phyloP scores from a whole-genome alignment of 768 basidiomycete genomes.

The Podaxis sp. region DNA sequence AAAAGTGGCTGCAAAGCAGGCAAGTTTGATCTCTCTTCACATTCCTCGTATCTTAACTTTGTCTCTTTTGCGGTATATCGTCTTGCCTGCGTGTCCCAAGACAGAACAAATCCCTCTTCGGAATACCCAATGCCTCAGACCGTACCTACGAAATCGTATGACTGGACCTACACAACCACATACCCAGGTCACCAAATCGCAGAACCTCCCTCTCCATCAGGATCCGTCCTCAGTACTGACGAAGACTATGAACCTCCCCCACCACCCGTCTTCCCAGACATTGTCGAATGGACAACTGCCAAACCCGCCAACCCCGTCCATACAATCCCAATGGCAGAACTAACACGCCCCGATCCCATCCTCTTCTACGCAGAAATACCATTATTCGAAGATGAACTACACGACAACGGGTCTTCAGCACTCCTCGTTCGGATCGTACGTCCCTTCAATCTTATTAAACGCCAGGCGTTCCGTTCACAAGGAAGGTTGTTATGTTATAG shows the following conservation, averaged over 20 bases:
- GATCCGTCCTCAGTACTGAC: slow-evolving; percentile 14
- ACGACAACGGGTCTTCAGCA: slow-evolving; percentile 92
- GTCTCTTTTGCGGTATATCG: slow-evolving; percentile 19
- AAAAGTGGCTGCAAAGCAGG: slow-evolving; percentile 92
- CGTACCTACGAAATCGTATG: slow-evolving; percentile 81
- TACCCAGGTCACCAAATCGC: slow-evolving; percentile 63
- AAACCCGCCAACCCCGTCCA: slow-evolving; percentile 59
- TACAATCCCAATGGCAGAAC: slow-evolving; percentile 78
- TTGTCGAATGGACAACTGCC: slow-evolving; percentile 47
- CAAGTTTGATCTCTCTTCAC: slow-evolving; percentile 33
- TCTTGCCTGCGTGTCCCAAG: slow-evolving; percentile 2
- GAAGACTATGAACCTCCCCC: slow-evolving; percentile 20
- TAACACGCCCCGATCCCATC: slow-evolving; percentile 91
- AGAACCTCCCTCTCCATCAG: slow-evolving; percentile 14
- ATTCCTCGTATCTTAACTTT: slow-evolving; percentile 19
- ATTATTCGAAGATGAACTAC: slow-evolving; percentile 93
- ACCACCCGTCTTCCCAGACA: slow-evolving; percentile 20
- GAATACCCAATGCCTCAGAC: slow-evolving; percentile 67
- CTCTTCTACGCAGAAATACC: slow-evolving; percentile 97
- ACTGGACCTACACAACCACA: slow-evolving; percentile 97
- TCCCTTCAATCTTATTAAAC: slow-evolving; percentile 15
- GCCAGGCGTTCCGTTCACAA: neutral
- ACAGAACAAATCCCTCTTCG: slow-evolving; percentile 68
- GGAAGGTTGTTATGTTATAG: slow-evolving; percentile 39
- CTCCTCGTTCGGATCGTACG: slow-evolving; percentile 85